Evolutionary conservation across 768 basidiomycete species (phyloP), one percentile per base, ranked within the genome.

Genomic region (Boletales sp.): DNA sequence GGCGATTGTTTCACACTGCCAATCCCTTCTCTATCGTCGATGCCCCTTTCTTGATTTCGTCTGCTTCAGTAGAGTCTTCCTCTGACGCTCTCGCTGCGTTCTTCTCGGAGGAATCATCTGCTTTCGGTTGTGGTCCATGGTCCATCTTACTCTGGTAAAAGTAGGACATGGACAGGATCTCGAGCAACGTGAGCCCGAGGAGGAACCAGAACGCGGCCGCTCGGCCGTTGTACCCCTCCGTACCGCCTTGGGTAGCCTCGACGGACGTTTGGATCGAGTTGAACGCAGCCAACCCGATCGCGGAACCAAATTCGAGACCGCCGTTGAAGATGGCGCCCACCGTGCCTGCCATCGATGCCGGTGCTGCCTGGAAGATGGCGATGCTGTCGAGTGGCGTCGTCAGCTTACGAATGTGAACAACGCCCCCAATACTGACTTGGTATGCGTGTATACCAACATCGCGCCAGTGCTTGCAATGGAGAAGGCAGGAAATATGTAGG

Each of bases 261-360:
- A 80, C 66, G 38, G 74, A 74, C 5, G 71, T 69, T 65, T 78
- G 64, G 53, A 82, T 80, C 14, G 77, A 74, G 27, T 62, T 72
- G 19, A 79, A 69, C 29, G 71, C 71, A 11, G 81, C 76, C 31
- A 77, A 63, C 17, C 77, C 79, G 18, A 78, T 65, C 8, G 81
- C 81, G 10, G 72, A 72, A 31, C 79, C 79, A 52, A 79, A 65
- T 59, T 83, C 78, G 2, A 81, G 71, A 12, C 76, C 75, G 17
- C 73, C 72, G 48, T 78, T 79, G 69, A 80, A 79, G 37, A 83
- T 74, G 14, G 81, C 81, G 19, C 77, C 78, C 14, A 80, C 72
- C 6, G 75, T 77, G 36, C 81, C 81, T 5, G 78, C 71, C 58
- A 77, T 74, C 15, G 69, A 67, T 9, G 74, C 50, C 6, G 79